Base-by-base conservation (phyloP, 768 basidiomycete genomes). In the Hebeloma cylindrosporum region DNA sequence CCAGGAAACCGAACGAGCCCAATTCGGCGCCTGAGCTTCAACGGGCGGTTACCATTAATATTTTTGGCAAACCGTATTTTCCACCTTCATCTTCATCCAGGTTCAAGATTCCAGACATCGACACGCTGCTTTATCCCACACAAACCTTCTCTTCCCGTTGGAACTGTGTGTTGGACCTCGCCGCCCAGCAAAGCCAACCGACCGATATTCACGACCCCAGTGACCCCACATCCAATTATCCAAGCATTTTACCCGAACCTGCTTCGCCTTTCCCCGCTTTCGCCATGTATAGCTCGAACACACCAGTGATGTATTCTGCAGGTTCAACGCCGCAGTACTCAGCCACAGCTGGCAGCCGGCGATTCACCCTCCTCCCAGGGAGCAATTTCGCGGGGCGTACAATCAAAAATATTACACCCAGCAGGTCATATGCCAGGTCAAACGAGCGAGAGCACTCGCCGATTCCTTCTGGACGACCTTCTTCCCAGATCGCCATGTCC, bases 141-240 rank as follows among this genome's bases (percentile, higher is more conserved):
- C 69, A 67, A 9, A 72, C 80, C 0, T 96, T 93, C 63, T 79
- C 83, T 0, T 93, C 93, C 1, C 72, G 84, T 22, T 96, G 93
- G 93, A 95, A 91, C 52, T 93, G 91, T 53, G 71, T 89, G 1
- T 79, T 96, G 14, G 90, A 94, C 61, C 72, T 96, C n/a, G 62
- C 72, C 5, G 60, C 73, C 13, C 65, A 69, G 20, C 69, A 67
- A 26, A 37, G 39, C 3, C 63, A 62, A n/a, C 43, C 57, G 13
- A 48, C 60, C 4, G 66, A 69, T 18, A 42, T 63, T 2, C 47
- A 63, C 8, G 67, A 71, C 29, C 60, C 57, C 1, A 56, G 60
- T 1, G 70, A 70, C 32, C 62, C 67, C 4, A 51, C 59, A 4
- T 49, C 57, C 8, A 54, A 51, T 9, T 65, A 67, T 22, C 64